A percentile compares a stretch with the other conserved stretches of the same genome.
Evolutionary conservation across 2,329 filamentous ascomycete species (phyloP).

Genomic region (Monascus ruber): DNA sequence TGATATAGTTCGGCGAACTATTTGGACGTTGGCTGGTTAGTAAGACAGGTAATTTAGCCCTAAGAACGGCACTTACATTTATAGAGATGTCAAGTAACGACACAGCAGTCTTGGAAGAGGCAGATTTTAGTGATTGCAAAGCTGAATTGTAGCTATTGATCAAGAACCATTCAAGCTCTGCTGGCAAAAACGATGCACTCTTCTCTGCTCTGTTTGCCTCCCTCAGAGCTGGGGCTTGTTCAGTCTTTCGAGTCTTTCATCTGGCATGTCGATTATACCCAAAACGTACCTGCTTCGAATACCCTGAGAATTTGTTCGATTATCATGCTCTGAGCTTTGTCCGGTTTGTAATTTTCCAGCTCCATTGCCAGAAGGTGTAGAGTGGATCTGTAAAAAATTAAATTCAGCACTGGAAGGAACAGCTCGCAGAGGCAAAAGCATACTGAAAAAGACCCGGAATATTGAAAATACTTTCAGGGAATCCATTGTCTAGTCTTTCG

Average conservation of each 20-base stretch:
- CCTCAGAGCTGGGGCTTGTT: slow-evolving; percentile 32
- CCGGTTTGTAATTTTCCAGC: slow-evolving; percentile 21
- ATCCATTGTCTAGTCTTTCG: slow-evolving; percentile 40
- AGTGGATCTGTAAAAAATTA: slow-evolving; percentile 27
- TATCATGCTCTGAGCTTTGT: slow-evolving; percentile 7
- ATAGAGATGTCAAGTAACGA: slow-evolving; percentile 41
- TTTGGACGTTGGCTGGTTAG: not conserved
- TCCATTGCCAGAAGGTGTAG: slow-evolving; percentile 36
- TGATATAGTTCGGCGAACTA: slow-evolving; percentile 32
- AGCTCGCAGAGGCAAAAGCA: slow-evolving; percentile 29
- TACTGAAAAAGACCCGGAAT: slow-evolving; percentile 55
- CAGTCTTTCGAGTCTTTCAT: slow-evolving; percentile 17
- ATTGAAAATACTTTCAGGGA: slow-evolving; percentile 40
- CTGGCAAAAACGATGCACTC: slow-evolving; percentile 44
- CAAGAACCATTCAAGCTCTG: slow-evolving; percentile 74
- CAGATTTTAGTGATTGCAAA: slow-evolving; percentile 49
- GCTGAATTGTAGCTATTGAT: slow-evolving; percentile 71
- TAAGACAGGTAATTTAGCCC: not conserved
- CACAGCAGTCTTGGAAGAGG: slow-evolving; percentile 44
- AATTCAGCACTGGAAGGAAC: not conserved
- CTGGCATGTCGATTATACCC: not conserved
- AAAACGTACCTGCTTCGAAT: slow-evolving; percentile 39
- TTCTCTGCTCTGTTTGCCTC: slow-evolving; percentile 33
- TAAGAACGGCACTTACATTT: slow-evolving; percentile 21
- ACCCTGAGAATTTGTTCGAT: slow-evolving; percentile 43